These are phyloP conservation scores for Phytophthora cactorum DNA, from an alignment of 352 stramenopile species.

Conservation along the genomic window DNA sequence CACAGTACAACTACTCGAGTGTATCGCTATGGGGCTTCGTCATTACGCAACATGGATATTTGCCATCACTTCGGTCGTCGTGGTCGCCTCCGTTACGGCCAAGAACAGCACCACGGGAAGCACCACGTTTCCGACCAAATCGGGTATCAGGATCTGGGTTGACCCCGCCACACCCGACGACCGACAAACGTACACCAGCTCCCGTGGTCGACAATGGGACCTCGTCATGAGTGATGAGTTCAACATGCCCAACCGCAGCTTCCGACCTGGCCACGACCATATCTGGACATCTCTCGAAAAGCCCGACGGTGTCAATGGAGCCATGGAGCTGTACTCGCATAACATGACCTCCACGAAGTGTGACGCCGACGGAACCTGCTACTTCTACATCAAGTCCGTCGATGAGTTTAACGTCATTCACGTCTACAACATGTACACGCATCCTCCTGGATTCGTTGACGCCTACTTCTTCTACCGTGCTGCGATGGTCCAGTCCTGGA, in stretches of 20 bases:
- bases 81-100: slow-evolving; percentile 1
- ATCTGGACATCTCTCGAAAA: slow-evolving; percentile 96
- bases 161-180: slow-evolving; percentile 63
- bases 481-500: slow-evolving; percentile 94
- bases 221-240: slow-evolving; percentile 96
- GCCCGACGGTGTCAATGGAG: slow-evolving; percentile 92
- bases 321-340: slow-evolving; percentile 92
- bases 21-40: slow-evolving; percentile 15
- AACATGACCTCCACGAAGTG: slow-evolving; percentile 70
- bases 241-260: slow-evolving; percentile 86
- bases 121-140: slow-evolving; percentile 41
- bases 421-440: slow-evolving; percentile 67
- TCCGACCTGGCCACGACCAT: slow-evolving; percentile 92
- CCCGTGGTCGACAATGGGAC: slow-evolving; percentile 52
- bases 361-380: slow-evolving; percentile 54
- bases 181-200: slow-evolving; percentile 45
- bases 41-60: slow-evolving; percentile 7
- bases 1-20: neutral
- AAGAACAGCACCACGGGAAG: slow-evolving; percentile 16
- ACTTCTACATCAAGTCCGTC: slow-evolving; percentile 48
- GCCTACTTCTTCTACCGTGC: slow-evolving; percentile 58
- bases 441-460: slow-evolving; percentile 52
- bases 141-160: slow-evolving; percentile 52
- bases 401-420: slow-evolving; percentile 46
- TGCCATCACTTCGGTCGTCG: neutral